phyloP scores from a whole-genome alignment of 2,329 filamentous ascomycete species.

The Colletotrichum chlorophyti region DNA sequence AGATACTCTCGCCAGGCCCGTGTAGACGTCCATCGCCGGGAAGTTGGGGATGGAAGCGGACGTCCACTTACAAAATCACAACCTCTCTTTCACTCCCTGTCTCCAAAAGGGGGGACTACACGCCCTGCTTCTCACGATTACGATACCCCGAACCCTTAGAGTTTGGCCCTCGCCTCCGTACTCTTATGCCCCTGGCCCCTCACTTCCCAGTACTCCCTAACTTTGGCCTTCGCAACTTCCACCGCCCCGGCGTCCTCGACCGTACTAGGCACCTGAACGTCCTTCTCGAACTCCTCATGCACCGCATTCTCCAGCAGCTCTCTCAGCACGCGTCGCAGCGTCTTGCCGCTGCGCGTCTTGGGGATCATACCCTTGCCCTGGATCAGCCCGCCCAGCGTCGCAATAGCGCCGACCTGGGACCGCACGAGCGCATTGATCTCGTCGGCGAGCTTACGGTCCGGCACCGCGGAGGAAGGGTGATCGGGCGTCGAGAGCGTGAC shows the following conservation, averaged over 20 bases:
- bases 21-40: no score
- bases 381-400: slow-evolving; percentile 83
- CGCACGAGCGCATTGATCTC: slow-evolving; percentile 79
- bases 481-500: slow-evolving; percentile 61
- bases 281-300: slow-evolving; percentile 73
- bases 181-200: slow-evolving; percentile 49
- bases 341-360: slow-evolving; percentile 92
- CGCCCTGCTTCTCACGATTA: no score
- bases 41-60: no score
- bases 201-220: slow-evolving; percentile 77
- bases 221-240: slow-evolving; percentile 72
- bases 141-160: slow-evolving; percentile 41
- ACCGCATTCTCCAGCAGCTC: slow-evolving; percentile 86
- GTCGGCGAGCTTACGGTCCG: slow-evolving; percentile 48
- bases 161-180: slow-evolving; percentile 56
- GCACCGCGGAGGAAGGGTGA: slow-evolving; percentile 58
- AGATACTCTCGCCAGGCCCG: no score
- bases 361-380: slow-evolving; percentile 88
- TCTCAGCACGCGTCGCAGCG: slow-evolving; percentile 78
- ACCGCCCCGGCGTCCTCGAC: slow-evolving; percentile 83
- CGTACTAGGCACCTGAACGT: slow-evolving; percentile 79
- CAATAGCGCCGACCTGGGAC: slow-evolving; percentile 85
- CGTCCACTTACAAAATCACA: no score
- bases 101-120: no score
- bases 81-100: no score